Evolutionary conservation across 78 protist species (phyloP), one percentile per base, ranked within the genome.

Genomic region (Trichosphaerium sp.): DNA sequence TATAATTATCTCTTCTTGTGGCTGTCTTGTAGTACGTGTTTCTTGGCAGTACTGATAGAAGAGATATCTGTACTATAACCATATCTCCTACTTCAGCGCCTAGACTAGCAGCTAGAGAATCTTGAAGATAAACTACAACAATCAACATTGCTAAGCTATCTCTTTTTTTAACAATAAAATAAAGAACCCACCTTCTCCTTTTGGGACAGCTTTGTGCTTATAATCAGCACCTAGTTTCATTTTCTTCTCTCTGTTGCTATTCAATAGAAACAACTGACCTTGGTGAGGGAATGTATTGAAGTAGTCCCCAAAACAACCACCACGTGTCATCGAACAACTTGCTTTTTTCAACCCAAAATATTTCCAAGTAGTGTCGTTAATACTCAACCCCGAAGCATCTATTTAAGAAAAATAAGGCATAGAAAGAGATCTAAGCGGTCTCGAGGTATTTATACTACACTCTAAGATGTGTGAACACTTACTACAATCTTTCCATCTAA

Each of bases 191-290:
- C n/a, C n/a, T 28, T 40, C 21, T 32, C 85, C 85, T 11, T 38
- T 15, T 12, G 14, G 18, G 12, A 71, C 65, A 11, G 65, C 7
- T 5, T 34, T 29, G 4, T 63, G 40, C 2, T 3, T 34, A 79
- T 80, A 80, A 10, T 60, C 67, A 21, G 82, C n/a, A 18, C 86
- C 86, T 26, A 80, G 28, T 1, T 67, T 70, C 80, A 80, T 80
- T 18, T 78, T n/a, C 26, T 74, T 58, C 55, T 80, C 86, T 34
- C 43, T 38, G 21, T 52, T 15, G 7, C 48, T 44, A 28, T 80
- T 80, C 15, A 80, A 49, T 7, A 52, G 57, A 26, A 35, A 66
- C 32, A 79, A 34, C 3, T 32, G 11, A 7, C 51, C 31, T 47
- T 47, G 54, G 0, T 23, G 29, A 7, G 78, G 8, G 0, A 18